Evolutionary conservation across 345 rosid genomes (phyloP), one percentile per base, ranked within the genome.

Genomic region (Lenwebbia sp.): DNA sequence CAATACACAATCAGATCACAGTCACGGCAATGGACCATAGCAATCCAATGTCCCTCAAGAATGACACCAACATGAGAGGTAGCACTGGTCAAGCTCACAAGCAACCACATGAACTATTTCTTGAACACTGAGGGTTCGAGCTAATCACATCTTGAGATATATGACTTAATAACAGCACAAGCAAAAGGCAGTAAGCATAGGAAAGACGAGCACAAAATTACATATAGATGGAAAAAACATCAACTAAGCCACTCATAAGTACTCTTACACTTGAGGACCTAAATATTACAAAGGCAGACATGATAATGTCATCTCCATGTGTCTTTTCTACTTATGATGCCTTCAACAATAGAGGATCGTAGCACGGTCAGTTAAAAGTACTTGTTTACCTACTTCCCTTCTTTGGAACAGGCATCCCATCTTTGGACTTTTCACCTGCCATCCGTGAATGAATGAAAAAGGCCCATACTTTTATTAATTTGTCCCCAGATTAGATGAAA

Each of bases 401-500:
- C 99, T 97, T 97, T 92, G 99, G 95, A 93, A 92, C 89, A 89
- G 98, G 95, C 87, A 95, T 93, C 94, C 96, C 99, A 93, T 98
- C 99, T 96, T 95, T 98, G 91, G 98, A 94, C 99, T 94, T 97
- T 97, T 97, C 99, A 96, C 98, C 99, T 97, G 98, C 96, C 98
- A 96, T 94, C 96, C 98, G 97, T 86, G 97, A 94, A 97, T 90
- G 98, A 94, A 96, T 96, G 92, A 91, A 93, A 86, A 97, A 93
- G 95, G 92, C 87, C 98, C 99, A 94, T 94, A 91, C 91, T 92
- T 92, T 98, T 91, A 98, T 93, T 96, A 96, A 95, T 92, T 91
- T 92, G 91, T 91, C 87, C 91, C 88, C 92, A 55, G 83, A 89
- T 94, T 90, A 90, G 62, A 54, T 89, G 53, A 54, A 83, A 94